Evolutionary conservation across 192 early-diverging fungal genomes (phyloP).

Genomic region (Chytriomyces sp.): DNA sequence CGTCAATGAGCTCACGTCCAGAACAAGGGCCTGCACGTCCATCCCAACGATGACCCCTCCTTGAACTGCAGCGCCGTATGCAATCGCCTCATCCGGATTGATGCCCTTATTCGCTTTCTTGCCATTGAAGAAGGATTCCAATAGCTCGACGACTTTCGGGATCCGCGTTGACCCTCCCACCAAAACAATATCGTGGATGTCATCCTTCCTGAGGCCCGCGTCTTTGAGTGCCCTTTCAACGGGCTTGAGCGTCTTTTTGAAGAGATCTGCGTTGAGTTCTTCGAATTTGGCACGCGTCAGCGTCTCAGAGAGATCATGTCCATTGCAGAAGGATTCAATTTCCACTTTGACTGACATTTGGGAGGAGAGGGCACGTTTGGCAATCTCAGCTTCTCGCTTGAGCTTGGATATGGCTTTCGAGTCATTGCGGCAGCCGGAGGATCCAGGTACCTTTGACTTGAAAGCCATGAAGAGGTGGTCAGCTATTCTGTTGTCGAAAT

Average conservation of each 20-base stretch:
- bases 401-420: constrained; percentile 90
- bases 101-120: constrained; percentile 92
- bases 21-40: constrained; percentile 80
- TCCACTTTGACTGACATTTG: constrained; percentile 90
- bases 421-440: constrained; percentile 75
- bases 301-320: constrained; percentile 87
- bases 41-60: constrained; percentile 79
- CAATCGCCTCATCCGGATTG: constrained; percentile 96
- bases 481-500: constrained; percentile 94
- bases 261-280: constrained; percentile 89
- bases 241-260: constrained; percentile 90
- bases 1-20: constrained; percentile 91
- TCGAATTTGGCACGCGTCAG: constrained; percentile 96
- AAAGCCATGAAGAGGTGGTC: constrained; percentile 87
- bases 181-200: constrained; percentile 86
- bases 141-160: constrained; percentile 84
- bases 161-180: constrained; percentile 95
- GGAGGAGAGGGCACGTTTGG: constrained; percentile 94
- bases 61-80: constrained; percentile 91
- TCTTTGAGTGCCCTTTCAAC: constrained; percentile 95
- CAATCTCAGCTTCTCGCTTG: constrained; percentile 93
- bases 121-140: constrained; percentile 89
- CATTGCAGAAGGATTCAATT: constrained; percentile 88
- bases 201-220: constrained; percentile 81
- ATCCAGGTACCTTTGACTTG: constrained; percentile 89